These are phyloP conservation scores for Sequoiadendron giganteum DNA, from an alignment of 75 land plant genomes.

Conservation along the genomic window DNA sequence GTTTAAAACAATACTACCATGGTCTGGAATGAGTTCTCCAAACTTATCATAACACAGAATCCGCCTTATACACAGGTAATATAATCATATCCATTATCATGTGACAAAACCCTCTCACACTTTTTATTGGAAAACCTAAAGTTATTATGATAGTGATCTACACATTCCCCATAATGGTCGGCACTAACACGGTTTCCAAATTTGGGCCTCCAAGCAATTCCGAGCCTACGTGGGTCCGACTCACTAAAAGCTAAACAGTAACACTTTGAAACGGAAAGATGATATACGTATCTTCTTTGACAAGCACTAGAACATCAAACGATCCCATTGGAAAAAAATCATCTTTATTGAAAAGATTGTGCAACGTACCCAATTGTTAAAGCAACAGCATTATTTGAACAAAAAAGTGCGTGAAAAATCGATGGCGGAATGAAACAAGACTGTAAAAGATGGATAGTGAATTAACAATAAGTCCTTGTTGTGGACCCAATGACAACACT, in stretches of 20 bases:
- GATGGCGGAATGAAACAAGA: background rate
- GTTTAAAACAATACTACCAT: background rate
- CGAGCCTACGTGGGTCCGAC: background rate
- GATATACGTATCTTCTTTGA: background rate
- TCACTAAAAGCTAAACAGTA: background rate
- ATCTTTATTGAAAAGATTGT: background rate
- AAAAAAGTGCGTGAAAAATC: background rate
- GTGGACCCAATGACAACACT: background rate
- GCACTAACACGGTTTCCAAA: background rate
- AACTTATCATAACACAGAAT: background rate
- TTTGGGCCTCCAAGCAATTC: background rate
- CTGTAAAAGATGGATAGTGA: background rate
- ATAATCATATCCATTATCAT: background rate
- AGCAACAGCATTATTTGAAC: background rate
- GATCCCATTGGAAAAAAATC: background rate
- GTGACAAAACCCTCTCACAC: background rate
- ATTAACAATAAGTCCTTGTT: background rate
- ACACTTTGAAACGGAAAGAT: background rate
- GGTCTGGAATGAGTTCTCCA: background rate
- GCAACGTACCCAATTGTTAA: background rate
- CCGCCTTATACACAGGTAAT: background rate
- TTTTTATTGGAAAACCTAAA: background rate
- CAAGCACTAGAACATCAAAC: background rate
- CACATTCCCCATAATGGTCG: background rate
- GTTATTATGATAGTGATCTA: background rate